Evolutionary conservation across 306 rosid genomes (phyloP), one percentile per base, ranked within the genome.

Genomic region (Malus orientalis): DNA sequence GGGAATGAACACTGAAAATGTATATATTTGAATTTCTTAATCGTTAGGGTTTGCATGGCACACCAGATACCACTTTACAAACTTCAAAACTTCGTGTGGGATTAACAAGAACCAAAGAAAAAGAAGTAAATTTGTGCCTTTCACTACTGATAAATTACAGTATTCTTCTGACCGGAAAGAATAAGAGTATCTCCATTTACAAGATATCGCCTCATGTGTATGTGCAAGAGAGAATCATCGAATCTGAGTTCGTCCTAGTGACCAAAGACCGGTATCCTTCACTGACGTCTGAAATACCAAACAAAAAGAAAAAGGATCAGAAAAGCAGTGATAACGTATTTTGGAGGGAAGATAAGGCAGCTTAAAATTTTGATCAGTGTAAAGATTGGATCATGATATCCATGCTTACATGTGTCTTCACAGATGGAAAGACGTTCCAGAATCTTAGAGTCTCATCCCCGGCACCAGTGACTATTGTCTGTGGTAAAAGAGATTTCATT

Each of bases 391-490:
- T 59, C 40, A 44, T 15, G 32, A 42, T 55, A 40, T 15, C 30
- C 76, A 74, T 70, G 78, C 93, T 89, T 88, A 90, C 99, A 70
- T 88, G 90, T 58, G 97, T 57, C 89, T 92, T 95, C 83, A 89
- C 61, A 8, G 99, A 95, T 51, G 99, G 99, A 76, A 95, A 95
- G 69, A 95, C 79, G 70, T 91, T 95, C 99, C 98, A 92, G 78
- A 95, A 95, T 75, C 98, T 69, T 15, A 95, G 90, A 15, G 99
- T 95, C 75, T 95, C 99, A 61, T 95, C 99, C n/a, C 99, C 99
- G 0, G 99, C 97, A 60, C 99, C 99, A 11, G 99, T 95, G 25
- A 95, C 97, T 74, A 95, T 91, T 42, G 97, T 95, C 96, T 93
- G 97, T 87, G 82, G 67, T 62, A 30, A 33, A 57, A 36, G 58